phyloP scores from a whole-genome alignment of 106 monocot genomes.

The Amphibolis antarctica region DNA sequence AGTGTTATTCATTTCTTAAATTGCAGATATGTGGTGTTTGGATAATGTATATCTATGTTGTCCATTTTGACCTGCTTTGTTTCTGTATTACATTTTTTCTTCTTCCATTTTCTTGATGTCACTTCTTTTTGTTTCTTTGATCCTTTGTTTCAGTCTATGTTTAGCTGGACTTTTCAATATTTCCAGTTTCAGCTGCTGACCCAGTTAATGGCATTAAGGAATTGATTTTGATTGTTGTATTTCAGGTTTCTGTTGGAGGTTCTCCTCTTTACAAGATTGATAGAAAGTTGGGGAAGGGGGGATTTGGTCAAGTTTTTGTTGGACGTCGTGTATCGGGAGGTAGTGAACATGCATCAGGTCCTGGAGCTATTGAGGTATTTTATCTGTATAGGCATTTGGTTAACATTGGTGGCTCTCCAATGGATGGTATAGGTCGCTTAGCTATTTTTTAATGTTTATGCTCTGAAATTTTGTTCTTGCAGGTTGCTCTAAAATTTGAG shows the following conservation, averaged over 20 bases:
- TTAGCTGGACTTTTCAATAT: too few relatives aligned
- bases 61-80: too few relatives aligned
- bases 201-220: too few relatives aligned
- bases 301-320: slow-evolving; percentile 96
- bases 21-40: too few relatives aligned
- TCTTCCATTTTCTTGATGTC: too few relatives aligned
- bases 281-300: slow-evolving; percentile 88
- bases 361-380: slow-evolving; percentile 64
- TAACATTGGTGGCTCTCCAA: not conserved
- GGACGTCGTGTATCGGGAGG: slow-evolving; percentile 72
- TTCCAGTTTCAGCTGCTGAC: too few relatives aligned
- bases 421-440: not conserved
- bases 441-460: not conserved
- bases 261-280: slow-evolving; percentile 76
- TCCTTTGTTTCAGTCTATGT: too few relatives aligned
- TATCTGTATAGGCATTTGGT: not conserved
- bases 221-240: not conserved
- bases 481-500: slow-evolving; percentile 87
- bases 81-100: too few relatives aligned
- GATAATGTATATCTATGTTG: too few relatives aligned
- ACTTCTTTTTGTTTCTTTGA: too few relatives aligned
- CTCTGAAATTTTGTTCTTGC: not conserved
- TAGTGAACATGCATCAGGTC: slow-evolving; percentile 38
- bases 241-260: slow-evolving; percentile 79
- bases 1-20: too few relatives aligned